Base-by-base conservation (phyloP, 2,329 filamentous ascomycete genomes). In the Phaeophleospora eucalypticola region DNA sequence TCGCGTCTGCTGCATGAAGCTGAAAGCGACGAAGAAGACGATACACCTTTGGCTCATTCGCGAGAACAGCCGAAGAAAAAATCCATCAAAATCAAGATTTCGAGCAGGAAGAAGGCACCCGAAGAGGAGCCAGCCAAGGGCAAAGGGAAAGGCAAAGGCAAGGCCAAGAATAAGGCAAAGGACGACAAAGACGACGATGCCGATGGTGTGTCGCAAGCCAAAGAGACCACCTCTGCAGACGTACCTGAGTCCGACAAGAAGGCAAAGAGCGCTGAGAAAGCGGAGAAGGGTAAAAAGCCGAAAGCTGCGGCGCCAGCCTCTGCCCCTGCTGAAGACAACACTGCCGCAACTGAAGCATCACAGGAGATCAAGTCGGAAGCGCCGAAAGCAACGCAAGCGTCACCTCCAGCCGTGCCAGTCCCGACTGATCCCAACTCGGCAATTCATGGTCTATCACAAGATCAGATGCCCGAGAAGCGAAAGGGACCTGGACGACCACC, bases 401-500 rank as follows among this genome's bases (percentile, higher is more conserved):
- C 51, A 8, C 53, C 54, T 16, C 53, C 56, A 3, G 38, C 49
- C 15, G 47, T 42, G 21, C 48, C 53, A 12, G 43, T 49, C 33
- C 47, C 47, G 14, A 53, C 63, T 21, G 57, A 63, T 38, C 51
- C 61, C 7, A 62, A 58, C 18, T 65, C 65, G 3, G 57, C 61
- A 14, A 54, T 66, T 33, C 60, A 58, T 32, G 59, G 57, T 34
- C 51, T 65, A 12, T 55, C 61, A 7, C 56, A 58, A 4, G 62
- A 61, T 33, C 58, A 67, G 36, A 67, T 74, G 4, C 68, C 80
- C 21, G 78, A 80, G 20, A 85, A 81, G 67, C 83, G 85, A 53
- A 82, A 86, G 56, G 87, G 87, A 12, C 87, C 87, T 8, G 87
- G 87, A n/a, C 74, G 87, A 43, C 87, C 87, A 16, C 87, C 87